Evolutionary conservation across 257 asterid species (phyloP).

Genomic region (Gynochthodes officinalis): DNA sequence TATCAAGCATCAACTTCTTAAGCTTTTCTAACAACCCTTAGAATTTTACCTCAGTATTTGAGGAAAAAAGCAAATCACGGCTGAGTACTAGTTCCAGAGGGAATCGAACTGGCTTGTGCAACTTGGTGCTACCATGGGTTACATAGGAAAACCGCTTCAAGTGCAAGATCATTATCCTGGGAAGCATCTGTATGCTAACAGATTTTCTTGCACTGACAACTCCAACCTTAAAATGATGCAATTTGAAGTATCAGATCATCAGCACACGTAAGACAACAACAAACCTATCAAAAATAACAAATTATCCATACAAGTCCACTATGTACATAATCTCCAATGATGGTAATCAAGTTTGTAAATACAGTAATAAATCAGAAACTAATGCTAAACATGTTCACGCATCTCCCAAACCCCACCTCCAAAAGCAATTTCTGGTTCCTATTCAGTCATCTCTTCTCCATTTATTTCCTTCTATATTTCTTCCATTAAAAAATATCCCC

Average conservation of each 20-base stretch:
- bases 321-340: background rate
- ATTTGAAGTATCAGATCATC: background rate
- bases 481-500: too few species aligned
- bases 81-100: slow-evolving; percentile 66
- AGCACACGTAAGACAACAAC: background rate
- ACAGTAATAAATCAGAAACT: background rate
- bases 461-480: background rate
- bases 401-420: background rate
- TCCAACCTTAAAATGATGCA: slow-evolving; percentile 50
- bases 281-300: background rate
- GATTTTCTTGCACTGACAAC: slow-evolving; percentile 73
- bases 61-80: slow-evolving; percentile 74
- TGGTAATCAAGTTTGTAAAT: background rate
- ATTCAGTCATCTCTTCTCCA: background rate
- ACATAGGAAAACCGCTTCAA: slow-evolving; percentile 83
- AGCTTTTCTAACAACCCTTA: background rate
- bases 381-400: background rate
- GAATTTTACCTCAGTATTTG: slow-evolving; percentile 62
- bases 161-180: slow-evolving; percentile 80
- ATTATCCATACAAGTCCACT: background rate
- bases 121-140: slow-evolving; percentile 74
- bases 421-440: too few species aligned
- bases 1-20: background rate
- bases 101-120: slow-evolving; percentile 71
- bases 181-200: slow-evolving; percentile 64